phyloP scores from a whole-genome alignment of 2,329 filamentous ascomycete genomes.

The Penicillium olsonii region DNA sequence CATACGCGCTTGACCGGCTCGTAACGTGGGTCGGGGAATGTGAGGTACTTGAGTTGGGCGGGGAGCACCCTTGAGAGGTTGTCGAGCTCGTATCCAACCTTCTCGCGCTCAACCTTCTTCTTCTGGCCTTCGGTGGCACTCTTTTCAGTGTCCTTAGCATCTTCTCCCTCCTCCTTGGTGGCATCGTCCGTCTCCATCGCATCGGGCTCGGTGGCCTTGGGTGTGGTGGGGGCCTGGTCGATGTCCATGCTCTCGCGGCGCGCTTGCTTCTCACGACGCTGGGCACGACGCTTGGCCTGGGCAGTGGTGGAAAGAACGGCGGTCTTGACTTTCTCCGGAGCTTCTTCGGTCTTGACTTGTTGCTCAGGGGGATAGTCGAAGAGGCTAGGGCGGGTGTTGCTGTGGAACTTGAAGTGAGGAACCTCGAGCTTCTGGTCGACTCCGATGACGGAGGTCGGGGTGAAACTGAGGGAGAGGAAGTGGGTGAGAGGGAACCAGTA shows the following conservation, averaged over 20 bases:
- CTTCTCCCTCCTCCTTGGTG: constrained; percentile 64
- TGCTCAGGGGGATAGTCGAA: constrained; percentile 98
- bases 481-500: constrained; percentile 99
- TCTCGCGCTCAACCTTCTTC: constrained; percentile 94
- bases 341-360: constrained; percentile 91
- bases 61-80: constrained; percentile 97
- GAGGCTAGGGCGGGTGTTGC: constrained; percentile 87
- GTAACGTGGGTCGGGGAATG: constrained; percentile 85
- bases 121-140: constrained; percentile 63
- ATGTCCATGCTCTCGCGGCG: constrained; percentile 94
- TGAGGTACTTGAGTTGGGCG: constrained; percentile 91
- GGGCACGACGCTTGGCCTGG: constrained; percentile 90
- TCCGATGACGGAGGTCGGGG: constrained; percentile 93
- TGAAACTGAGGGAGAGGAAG: constrained; percentile 93
- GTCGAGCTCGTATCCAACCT: constrained; percentile 91
- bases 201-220: constrained; percentile 66
- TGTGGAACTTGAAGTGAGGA: constrained; percentile 92
- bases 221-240: constrained; percentile 74
- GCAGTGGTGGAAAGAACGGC: constrained; percentile 95
- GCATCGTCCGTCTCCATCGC: constrained; percentile 75
- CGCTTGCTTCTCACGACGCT: constrained; percentile 89
- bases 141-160: constrained; percentile 61
- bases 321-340: constrained; percentile 89
- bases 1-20: constrained; percentile 87
- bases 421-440: constrained; percentile 93